Base-by-base conservation (phyloP, 2,329 filamentous ascomycete genomes). In the Hortaea werneckii region DNA sequence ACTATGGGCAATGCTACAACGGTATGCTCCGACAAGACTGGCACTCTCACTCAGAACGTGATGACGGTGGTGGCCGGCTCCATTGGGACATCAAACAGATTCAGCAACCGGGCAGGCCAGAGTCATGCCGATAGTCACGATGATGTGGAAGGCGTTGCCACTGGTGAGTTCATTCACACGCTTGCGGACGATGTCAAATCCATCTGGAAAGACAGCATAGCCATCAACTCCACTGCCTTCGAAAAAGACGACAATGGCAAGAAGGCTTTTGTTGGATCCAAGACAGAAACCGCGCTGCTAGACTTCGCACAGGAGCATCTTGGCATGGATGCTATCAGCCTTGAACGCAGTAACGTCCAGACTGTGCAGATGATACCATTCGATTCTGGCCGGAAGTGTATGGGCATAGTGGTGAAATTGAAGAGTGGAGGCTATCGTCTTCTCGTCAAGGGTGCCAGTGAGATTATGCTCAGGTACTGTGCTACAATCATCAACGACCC, bases 11-110 rank as follows among this genome's bases (percentile, higher is more conserved):
- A 84, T 54, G 79, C 79, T 28, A 82, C 79, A 1, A 83, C 84
- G 0, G 82, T 90, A 32, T 90, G 85, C 65, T 88, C 85, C 4
- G 85, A 87, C 63, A 87, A 87, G 65, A 87, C 83, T 1, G 83
- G 83, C 42, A 87, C 83, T 5, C 66, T 87, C 12, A 87, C 83
- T 0, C 81, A 84, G 48, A 85, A 85, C 59, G 79, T 80, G 62
- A 85, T 85, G 82, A 83, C 80, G 0, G 83, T 87, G 1, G 83
- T 88, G 29, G 80, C 83, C 27, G 83, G 82, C 5, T 80, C 81
- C 5, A 65, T 86, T 37, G 82, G 82, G 29, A 74, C 73, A 10
- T 70, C 70, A 49, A 71, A 74, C 35, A 72, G 74, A 48, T 82
- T 82, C 59, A 72, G 69, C 43, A 72, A 72, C 45, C 61, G 64